These are phyloP conservation scores for Cyclotella sp. DNA, from an alignment of 108 stramenopile species.

Conservation along the genomic window DNA sequence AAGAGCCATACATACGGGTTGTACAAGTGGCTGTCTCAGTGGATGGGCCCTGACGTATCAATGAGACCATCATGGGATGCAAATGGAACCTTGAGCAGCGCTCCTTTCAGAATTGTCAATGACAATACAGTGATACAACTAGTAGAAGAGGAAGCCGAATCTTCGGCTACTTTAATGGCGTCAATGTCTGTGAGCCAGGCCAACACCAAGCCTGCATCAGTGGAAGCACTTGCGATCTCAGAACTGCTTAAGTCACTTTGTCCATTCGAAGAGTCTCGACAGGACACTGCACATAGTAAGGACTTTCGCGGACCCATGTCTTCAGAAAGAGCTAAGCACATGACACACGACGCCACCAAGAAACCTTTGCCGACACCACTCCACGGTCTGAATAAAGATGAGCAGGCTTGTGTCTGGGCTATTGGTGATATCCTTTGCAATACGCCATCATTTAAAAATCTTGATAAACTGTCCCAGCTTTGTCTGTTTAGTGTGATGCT, in stretches of 20 bases:
- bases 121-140: constrained; percentile 21
- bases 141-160: constrained; percentile 27
- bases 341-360: not conserved
- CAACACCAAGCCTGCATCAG: constrained; percentile 3
- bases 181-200: constrained; percentile 28
- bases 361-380: constrained; percentile 43
- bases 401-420: constrained; percentile 67
- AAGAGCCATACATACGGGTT: constrained; percentile 45
- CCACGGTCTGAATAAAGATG: constrained; percentile 46
- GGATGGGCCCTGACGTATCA: constrained; percentile 52
- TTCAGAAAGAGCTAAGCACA: constrained; percentile 4
- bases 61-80: constrained; percentile 48
- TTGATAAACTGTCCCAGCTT: constrained; percentile 67
- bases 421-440: constrained; percentile 62
- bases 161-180: constrained; percentile 52
- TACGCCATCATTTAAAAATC: constrained; percentile 59
- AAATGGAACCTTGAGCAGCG: constrained; percentile 53
- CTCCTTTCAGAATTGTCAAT: constrained; percentile 52
- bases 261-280: constrained; percentile 16
- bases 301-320: constrained; percentile 40
- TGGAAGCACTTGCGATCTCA: constrained; percentile 30
- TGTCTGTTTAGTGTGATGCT: constrained; percentile 52
- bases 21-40: constrained; percentile 66
- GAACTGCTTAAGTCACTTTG: constrained; percentile 39
- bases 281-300: constrained; percentile 32